phyloP scores from a whole-genome alignment of 1,284 basidiomycete species.

The Abortiporus biennis region DNA sequence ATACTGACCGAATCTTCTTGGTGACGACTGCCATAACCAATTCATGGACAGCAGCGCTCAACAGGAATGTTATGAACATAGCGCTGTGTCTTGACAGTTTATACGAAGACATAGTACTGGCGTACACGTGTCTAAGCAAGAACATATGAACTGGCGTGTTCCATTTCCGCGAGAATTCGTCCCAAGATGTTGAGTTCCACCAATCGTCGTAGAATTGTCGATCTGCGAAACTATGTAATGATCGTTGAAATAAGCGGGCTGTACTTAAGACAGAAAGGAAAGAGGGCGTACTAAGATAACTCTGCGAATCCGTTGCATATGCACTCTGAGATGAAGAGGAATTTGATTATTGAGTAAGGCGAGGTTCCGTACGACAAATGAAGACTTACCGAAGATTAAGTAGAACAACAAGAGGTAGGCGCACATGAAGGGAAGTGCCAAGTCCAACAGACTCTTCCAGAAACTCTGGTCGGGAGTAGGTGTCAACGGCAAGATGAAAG shows the following conservation, averaged over 20 bases:
- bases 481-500: constrained; percentile 84
- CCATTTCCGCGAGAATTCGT: constrained; percentile 96
- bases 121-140: constrained; percentile 92
- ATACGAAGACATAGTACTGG: constrained; percentile 77
- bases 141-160: constrained; percentile 92
- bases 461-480: constrained; percentile 73
- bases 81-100: constrained; percentile 73
- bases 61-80: constrained; percentile 88
- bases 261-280: background rate
- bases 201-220: constrained; percentile 97
- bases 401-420: constrained; percentile 78
- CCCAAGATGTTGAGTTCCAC: constrained; percentile 98
- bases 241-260: constrained; percentile 4
- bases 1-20: constrained; percentile 84
- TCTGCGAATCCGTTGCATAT: constrained; percentile 96
- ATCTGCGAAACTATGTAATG: constrained; percentile 75
- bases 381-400: constrained; percentile 74
- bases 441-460: constrained; percentile 73
- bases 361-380: too few species aligned
- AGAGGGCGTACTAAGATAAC: constrained; percentile 63
- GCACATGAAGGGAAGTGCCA: constrained; percentile 92
- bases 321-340: constrained; percentile 54
- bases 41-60: constrained; percentile 88
- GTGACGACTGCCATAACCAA: constrained; percentile 97
- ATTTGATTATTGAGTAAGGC: background rate